Percentiles rank a stretch among this genome's conserved stretches.
Evolutionary conservation across 306 rosid species (phyloP).

Genomic region (Vigna radiata): DNA sequence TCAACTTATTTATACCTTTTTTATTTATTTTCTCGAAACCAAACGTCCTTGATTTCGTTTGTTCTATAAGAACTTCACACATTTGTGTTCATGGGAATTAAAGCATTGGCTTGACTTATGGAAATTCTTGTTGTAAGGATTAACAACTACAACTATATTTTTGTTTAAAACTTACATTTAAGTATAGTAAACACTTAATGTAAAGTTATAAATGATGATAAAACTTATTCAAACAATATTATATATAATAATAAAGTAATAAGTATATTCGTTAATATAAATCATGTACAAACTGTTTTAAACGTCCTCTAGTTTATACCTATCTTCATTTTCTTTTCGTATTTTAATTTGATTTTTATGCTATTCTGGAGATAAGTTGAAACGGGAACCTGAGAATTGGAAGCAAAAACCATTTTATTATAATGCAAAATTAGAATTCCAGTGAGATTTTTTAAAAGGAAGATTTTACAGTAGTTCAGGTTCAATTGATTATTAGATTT

Average conservation of each 20-base stretch:
- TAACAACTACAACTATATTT: not conserved
- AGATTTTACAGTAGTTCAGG: not conserved
- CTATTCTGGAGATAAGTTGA: not conserved
- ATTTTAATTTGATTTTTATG: not conserved
- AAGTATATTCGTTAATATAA: not conserved
- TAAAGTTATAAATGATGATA: not conserved
- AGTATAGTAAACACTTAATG: not conserved
- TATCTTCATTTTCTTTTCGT: not conserved
- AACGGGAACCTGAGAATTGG: not conserved
- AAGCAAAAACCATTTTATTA: not conserved
- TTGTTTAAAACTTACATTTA: not conserved
- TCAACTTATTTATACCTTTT: no score
- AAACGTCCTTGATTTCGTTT: not conserved
- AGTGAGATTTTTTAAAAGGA: not conserved
- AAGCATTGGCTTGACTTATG: not conserved
- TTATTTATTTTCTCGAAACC: no score
- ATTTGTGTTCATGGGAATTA: conserved; percentile 12
- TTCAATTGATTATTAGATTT: not conserved
- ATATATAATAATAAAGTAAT: not conserved
- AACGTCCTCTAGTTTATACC: not conserved
- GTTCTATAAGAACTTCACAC: not conserved
- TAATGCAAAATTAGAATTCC: not conserved
- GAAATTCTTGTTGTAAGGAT: not conserved
- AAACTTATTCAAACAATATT: not conserved
- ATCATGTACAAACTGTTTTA: not conserved